A percentile compares a stretch with the other conserved stretches of the same genome.
phyloP scores from a whole-genome alignment of 495 filamentous ascomycete species.

The Thozetella sp. region DNA sequence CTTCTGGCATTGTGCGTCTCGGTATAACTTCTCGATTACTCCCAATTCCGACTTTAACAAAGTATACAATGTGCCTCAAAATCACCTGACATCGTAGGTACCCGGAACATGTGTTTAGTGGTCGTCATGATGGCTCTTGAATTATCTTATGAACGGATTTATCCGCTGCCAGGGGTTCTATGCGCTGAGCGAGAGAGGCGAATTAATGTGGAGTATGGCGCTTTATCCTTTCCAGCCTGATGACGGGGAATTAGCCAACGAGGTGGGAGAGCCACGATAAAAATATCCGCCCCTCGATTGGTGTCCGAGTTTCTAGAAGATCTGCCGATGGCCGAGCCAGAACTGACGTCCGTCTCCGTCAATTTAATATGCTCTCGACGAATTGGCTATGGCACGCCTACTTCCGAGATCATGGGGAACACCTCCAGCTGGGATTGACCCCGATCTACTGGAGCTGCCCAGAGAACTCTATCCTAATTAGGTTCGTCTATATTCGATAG shows the following conservation, averaged over 20 bases:
- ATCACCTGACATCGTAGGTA: too few species aligned
- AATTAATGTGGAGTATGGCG: too few species aligned
- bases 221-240: slow-evolving; percentile 18
- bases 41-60: too few species aligned
- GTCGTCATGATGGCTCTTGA: too few species aligned
- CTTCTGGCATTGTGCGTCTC: too few species aligned
- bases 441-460: slow-evolving; percentile 19
- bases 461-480: slow-evolving; percentile 8
- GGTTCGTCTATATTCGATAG: not conserved
- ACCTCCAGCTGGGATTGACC: slow-evolving; percentile 8
- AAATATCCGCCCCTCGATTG: slow-evolving; percentile 25
- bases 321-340: slow-evolving; percentile 28
- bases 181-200: too few species aligned
- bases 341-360: slow-evolving; percentile 10
- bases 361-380: slow-evolving; percentile 17
- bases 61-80: too few species aligned
- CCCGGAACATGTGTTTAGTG: too few species aligned
- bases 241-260: slow-evolving; percentile 26
- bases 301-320: slow-evolving; percentile 17
- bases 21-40: too few species aligned
- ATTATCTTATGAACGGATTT: too few species aligned
- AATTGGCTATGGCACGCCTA: slow-evolving; percentile 19
- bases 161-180: too few species aligned
- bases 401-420: slow-evolving; percentile 25
- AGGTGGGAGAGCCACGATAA: slow-evolving; percentile 16